Evolutionary conservation across 208 protist species (phyloP), one percentile per base, ranked within the genome.

Genomic region (Trypanosoma rangeli): DNA sequence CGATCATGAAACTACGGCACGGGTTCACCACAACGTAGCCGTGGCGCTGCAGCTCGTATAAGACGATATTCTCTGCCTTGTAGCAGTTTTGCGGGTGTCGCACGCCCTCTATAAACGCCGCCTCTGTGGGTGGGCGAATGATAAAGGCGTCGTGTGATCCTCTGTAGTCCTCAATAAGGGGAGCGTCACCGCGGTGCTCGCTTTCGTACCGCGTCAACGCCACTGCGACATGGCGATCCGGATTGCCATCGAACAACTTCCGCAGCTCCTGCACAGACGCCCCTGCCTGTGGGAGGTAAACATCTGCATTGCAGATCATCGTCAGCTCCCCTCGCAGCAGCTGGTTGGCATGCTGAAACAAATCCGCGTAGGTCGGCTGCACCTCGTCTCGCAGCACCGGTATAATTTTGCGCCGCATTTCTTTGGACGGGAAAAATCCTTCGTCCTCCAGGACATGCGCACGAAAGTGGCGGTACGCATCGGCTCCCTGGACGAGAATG

Each of bases 101-200:
- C n/a, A 93, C 80, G 26, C 54, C 37, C 3, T 50, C 55, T 5
- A 96, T 5, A 31, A 96, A 80, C 3, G 65, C 29, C 15, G 31
- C 12, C 24, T 85, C 74, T 20, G 93, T 22, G 13, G 91, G 88
- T 7, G 88, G 81, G 22, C 56, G 37, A 16, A 96, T 28, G 0
- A 94, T 64, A 70, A 96, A 96, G 24, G 91, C 91, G 62, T 96
- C 88, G 59, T 96, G 91, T 0, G 91, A 96, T 54, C 91, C 91
- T 24, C 88, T 79, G 68, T 96, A 96, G 42, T 90, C 78, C 28
- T 79, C 42, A 50, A 93, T 73, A n/a, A 96, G 77, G 7, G 87
- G 85, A 0, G 90, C 82, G 37, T 81, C 81, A 5, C 61, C 39
- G 29, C 22, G 50, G 55, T 78, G 15, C 18, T 91, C 87, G 46